Conservation (phyloP, 2,329 filamentous ascomycete genomes). For the Calonectria hongkongensis region DNA sequence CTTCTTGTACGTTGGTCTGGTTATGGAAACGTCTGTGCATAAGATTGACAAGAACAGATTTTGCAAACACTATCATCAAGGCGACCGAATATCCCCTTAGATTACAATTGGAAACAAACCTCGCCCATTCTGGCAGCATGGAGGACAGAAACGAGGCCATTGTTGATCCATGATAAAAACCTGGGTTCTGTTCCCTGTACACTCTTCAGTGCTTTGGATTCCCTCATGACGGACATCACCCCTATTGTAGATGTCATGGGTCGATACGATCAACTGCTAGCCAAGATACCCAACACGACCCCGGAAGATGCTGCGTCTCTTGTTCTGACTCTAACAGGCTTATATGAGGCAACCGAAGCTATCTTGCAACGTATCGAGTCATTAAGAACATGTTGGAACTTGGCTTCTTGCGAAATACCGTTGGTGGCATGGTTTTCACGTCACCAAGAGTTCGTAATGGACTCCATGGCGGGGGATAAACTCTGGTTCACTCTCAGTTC, state of each 20-base stretch:
- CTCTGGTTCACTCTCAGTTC: background rate
- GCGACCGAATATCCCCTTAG: background rate
- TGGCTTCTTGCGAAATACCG: background rate
- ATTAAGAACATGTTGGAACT: background rate
- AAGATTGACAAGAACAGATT: background rate
- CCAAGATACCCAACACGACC: background rate
- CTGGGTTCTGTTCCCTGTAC: background rate
- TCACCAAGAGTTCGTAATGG: background rate
- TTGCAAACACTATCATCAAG: constrained; percentile 7
- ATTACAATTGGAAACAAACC: background rate
- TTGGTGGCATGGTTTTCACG: background rate
- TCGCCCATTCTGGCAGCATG: constrained; percentile 4
- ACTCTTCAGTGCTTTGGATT: background rate
- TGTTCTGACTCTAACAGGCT: background rate
- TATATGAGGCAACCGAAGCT: background rate
- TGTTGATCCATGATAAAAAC: background rate
- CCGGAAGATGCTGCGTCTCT: background rate
- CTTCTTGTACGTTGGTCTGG: background rate
- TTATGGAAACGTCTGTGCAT: too few relatives aligned
- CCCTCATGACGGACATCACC: background rate
- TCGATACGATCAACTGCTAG: background rate
- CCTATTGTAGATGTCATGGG: constrained; percentile 1
- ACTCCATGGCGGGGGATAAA: background rate
- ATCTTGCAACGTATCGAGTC: background rate
- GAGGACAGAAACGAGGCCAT: background rate